Evolutionary conservation across 768 basidiomycete species (phyloP).

Genomic region (Hypholoma fasciculare): DNA sequence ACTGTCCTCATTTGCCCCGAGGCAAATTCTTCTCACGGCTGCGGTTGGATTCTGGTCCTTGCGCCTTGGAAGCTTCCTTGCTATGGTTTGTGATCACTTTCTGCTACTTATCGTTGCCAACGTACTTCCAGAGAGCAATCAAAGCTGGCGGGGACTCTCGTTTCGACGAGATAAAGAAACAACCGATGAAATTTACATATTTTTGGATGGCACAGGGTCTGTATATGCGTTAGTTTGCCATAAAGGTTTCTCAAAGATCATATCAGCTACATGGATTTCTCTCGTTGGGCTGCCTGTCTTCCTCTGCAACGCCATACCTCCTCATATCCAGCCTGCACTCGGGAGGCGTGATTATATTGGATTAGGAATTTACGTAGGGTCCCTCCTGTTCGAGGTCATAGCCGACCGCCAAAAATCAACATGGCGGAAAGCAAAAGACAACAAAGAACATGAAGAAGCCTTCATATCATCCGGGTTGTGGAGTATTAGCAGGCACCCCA

Average conservation of each 20-base stretch:
- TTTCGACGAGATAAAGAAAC: conserved; percentile 55
- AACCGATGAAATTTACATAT: conserved; percentile 44
- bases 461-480: conserved; percentile 73
- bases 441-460: conserved; percentile 66
- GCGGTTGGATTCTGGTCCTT: conserved; percentile 60
- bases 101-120: background rate
- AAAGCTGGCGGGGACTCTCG: conserved; percentile 64
- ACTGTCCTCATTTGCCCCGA: conserved; percentile 50
- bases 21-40: conserved; percentile 60
- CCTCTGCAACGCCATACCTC: conserved; percentile 57
- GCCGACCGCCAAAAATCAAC: conserved; percentile 66
- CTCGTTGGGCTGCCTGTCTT: conserved; percentile 72
- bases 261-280: conserved; percentile 62
- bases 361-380: conserved; percentile 51
- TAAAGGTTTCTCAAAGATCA: background rate
- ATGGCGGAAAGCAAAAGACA: conserved; percentile 60
- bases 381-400: conserved; percentile 60
- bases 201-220: conserved; percentile 66
- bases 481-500: conserved; percentile 69
- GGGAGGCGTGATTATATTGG: conserved; percentile 54
- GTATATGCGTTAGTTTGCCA: background rate
- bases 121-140: conserved; percentile 30
- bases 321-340: conserved; percentile 48
- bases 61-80: conserved; percentile 64
- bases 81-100: conserved; percentile 35